Percentiles rank a stretch among this genome's conserved stretches.
Conservation (phyloP, 1,284 basidiomycete species). For the Ceratobasidium sp. region DNA sequence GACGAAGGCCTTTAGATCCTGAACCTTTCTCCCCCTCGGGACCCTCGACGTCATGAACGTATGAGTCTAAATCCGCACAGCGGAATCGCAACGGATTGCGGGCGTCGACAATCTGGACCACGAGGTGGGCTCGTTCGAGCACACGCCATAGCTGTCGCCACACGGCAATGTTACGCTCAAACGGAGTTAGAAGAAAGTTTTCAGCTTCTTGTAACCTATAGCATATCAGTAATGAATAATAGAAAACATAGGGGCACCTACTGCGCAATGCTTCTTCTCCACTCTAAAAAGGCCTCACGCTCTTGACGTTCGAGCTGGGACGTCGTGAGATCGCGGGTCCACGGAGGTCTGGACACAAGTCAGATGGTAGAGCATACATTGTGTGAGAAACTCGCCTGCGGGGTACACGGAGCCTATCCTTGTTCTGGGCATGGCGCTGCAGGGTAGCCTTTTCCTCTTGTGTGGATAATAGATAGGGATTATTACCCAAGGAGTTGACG, state of each 20-base stretch:
- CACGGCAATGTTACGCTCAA: constrained; percentile 94
- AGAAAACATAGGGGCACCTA: constrained; percentile 53
- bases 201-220: constrained; percentile 78
- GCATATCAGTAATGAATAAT: constrained; percentile 29
- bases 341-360: constrained; percentile 64
- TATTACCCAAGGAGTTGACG: constrained; percentile 60
- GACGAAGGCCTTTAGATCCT: constrained; percentile 69
- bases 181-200: constrained; percentile 86
- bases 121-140: constrained; percentile 88
- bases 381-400: constrained; percentile 52
- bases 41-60: constrained; percentile 81
- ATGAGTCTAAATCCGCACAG: constrained; percentile 89
- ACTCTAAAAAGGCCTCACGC: constrained; percentile 86
- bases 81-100: constrained; percentile 91
- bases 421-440: constrained; percentile 75
- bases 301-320: constrained; percentile 85
- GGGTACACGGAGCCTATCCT: constrained; percentile 78
- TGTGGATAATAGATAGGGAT: constrained; percentile 86
- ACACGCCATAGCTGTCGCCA: constrained; percentile 98
- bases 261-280: constrained; percentile 90
- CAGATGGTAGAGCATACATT: not conserved
- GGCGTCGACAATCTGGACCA: constrained; percentile 96
- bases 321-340: constrained; percentile 80
- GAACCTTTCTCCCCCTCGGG: constrained; percentile 77
- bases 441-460: constrained; percentile 82